A percentile compares a stretch with the other conserved stretches of the same genome.
Conservation (phyloP, 2,329 filamentous ascomycete genomes). For the Fusarium subglutinans region DNA sequence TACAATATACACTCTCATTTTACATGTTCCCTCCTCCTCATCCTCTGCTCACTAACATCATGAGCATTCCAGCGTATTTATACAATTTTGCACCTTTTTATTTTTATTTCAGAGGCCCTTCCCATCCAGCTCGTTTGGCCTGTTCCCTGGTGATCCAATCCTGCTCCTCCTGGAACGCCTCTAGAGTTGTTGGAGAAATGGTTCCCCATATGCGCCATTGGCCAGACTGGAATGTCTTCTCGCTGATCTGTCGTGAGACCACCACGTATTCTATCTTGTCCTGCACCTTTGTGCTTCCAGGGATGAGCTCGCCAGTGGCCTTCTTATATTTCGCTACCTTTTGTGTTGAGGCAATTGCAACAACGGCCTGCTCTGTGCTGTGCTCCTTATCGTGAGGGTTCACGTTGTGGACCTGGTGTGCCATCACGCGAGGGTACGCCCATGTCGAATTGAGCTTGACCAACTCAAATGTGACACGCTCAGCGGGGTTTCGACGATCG, state of each 20-base stretch:
- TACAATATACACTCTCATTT: conserved; percentile 42
- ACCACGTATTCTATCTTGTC: conserved; percentile 72
- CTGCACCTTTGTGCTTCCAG: conserved; percentile 60
- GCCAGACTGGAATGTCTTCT: conserved; percentile 56
- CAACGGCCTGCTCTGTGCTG: conserved; percentile 63
- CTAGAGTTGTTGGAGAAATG: conserved; percentile 61
- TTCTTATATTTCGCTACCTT: conserved; percentile 55
- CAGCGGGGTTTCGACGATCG: conserved; percentile 57
- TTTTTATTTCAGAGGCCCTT: conserved; percentile 32
- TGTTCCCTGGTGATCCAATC: conserved; percentile 48
- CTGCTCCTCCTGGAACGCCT: conserved; percentile 51
- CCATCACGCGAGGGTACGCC: conserved; percentile 61
- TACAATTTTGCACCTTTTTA: conserved; percentile 2
- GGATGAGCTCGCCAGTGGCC: conserved; percentile 51
- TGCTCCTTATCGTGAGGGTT: conserved; percentile 53
- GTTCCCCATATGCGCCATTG: conserved; percentile 75
- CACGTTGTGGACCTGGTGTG: conserved; percentile 62
- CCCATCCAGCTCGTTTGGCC: conserved; percentile 47
- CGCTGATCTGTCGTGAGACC: conserved; percentile 60
- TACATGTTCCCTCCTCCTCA: conserved; percentile 24
- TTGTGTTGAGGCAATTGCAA: conserved; percentile 67
- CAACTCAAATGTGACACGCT: conserved; percentile 64
- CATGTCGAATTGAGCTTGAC: conserved; percentile 56
- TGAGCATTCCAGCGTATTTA: neutral
- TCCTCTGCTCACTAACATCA: neutral